These are phyloP conservation scores for Coemansia sp. DNA, from an alignment of 192 early-diverging fungal species.

Conservation along the genomic window DNA sequence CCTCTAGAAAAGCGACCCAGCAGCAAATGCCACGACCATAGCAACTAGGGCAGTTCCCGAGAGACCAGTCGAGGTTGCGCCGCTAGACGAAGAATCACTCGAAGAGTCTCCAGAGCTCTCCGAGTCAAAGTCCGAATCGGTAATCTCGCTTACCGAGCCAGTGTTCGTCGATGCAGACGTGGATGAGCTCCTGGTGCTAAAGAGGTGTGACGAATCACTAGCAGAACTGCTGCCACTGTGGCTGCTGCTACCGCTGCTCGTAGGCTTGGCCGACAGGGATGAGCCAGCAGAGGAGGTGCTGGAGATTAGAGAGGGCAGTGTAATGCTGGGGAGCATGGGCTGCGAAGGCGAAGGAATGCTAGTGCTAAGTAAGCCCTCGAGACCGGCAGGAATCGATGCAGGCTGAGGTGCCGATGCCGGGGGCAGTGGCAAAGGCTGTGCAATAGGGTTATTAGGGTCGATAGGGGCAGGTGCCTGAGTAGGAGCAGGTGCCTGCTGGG, in stretches of 20 bases:
- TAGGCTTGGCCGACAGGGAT: slow-evolving; percentile 5
- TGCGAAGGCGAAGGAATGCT: slow-evolving; percentile 1
- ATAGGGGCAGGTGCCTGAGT: slow-evolving; percentile 51
- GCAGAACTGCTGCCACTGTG: slow-evolving; percentile 2
- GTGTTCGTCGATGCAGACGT: background rate
- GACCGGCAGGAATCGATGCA: slow-evolving; percentile 49
- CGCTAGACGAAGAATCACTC: background rate
- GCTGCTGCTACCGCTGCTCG: slow-evolving; percentile 6
- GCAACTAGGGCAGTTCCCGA: slow-evolving; percentile 6
- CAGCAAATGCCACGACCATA: slow-evolving; percentile 9
- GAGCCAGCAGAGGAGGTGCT: slow-evolving; percentile 9
- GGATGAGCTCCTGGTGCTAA: slow-evolving; percentile 13
- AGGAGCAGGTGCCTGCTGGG: slow-evolving; percentile 48
- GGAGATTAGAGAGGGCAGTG: slow-evolving; percentile 7
- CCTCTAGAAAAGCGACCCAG: slow-evolving; percentile 23
- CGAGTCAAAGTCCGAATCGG: slow-evolving; percentile 5
- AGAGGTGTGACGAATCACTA: slow-evolving; percentile 1
- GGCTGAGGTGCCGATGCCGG: slow-evolving; percentile 44
- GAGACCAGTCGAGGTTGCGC: background rate
- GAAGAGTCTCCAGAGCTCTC: slow-evolving; percentile 12
- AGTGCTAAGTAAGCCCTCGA: slow-evolving; percentile 23
- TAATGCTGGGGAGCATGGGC: slow-evolving; percentile 18
- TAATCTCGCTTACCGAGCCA: slow-evolving; percentile 10
- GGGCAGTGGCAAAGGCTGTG: slow-evolving; percentile 41
- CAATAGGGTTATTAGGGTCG: slow-evolving; percentile 53